phyloP scores from a whole-genome alignment of 176 grass and related monocot species.

The Aegilops tauschii region DNA sequence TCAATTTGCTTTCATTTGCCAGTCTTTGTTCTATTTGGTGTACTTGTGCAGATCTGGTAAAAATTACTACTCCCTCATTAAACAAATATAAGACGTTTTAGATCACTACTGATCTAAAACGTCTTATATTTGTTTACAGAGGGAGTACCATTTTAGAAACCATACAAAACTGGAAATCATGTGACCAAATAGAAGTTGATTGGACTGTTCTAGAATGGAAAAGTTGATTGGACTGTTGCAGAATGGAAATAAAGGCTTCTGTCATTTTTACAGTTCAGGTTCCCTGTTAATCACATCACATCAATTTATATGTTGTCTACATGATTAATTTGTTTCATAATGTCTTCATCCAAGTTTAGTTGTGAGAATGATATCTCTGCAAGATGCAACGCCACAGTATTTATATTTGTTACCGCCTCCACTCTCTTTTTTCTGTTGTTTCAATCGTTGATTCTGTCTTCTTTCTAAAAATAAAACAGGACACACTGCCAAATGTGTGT shows the following conservation, averaged over 20 bases:
- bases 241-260: not conserved
- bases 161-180: not conserved
- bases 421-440: not conserved
- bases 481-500: not conserved
- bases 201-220: not conserved
- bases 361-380: not conserved
- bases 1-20: constrained; percentile 17
- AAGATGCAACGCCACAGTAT: constrained; percentile 11
- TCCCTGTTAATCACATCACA: not conserved
- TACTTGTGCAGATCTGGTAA: constrained; percentile 9
- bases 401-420: not conserved
- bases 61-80: not conserved
- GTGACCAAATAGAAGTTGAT: not conserved
- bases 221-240: not conserved
- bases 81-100: too few relatives aligned
- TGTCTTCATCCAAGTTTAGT: not conserved
- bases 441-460: not conserved
- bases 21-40: not conserved
- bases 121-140: too few relatives aligned
- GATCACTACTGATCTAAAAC: too few relatives aligned
- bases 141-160: not conserved
- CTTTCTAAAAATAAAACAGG: not conserved
- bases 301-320: not conserved
- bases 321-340: constrained; percentile 16
- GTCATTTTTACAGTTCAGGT: not conserved